Evolutionary conservation across 192 early-diverging fungal genomes (phyloP).

Genomic region (Coemansia sp.): DNA sequence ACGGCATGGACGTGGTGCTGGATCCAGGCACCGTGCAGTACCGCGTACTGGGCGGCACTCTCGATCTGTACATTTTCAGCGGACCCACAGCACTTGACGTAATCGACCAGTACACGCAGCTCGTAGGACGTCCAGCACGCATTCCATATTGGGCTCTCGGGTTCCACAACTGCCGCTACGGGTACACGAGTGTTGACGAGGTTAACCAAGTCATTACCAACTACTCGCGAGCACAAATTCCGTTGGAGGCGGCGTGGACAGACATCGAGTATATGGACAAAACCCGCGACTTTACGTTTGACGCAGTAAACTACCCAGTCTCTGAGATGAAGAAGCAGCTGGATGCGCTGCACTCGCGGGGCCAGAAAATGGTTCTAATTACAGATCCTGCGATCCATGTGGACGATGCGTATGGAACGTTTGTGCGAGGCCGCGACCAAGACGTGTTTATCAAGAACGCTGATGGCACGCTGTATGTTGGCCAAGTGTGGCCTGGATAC

Average conservation of each 20-base stretch:
- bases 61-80: conserved; percentile 66
- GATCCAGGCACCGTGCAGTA: conserved; percentile 57
- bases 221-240: conserved; percentile 59
- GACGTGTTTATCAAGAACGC: conserved; percentile 62
- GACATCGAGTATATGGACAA: conserved; percentile 75
- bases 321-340: conserved; percentile 53
- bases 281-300: conserved; percentile 62
- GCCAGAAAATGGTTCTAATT: conserved; percentile 64
- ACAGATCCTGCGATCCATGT: conserved; percentile 65
- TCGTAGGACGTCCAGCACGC: conserved; percentile 63
- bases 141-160: conserved; percentile 66
- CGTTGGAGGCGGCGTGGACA: conserved; percentile 64
- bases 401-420: conserved; percentile 53
- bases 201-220: conserved; percentile 58
- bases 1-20: conserved; percentile 68
- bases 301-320: conserved; percentile 57
- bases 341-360: conserved; percentile 38
- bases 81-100: conserved; percentile 53
- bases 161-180: conserved; percentile 65
- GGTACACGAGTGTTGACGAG: conserved; percentile 58
- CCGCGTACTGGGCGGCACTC: conserved; percentile 63
- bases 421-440: conserved; percentile 50
- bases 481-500: conserved; percentile 67
- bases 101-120: conserved; percentile 59
- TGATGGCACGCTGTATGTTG: conserved; percentile 56